Conservation (phyloP, 208 protist genomes). For the Histomonas meleagridis region DNA sequence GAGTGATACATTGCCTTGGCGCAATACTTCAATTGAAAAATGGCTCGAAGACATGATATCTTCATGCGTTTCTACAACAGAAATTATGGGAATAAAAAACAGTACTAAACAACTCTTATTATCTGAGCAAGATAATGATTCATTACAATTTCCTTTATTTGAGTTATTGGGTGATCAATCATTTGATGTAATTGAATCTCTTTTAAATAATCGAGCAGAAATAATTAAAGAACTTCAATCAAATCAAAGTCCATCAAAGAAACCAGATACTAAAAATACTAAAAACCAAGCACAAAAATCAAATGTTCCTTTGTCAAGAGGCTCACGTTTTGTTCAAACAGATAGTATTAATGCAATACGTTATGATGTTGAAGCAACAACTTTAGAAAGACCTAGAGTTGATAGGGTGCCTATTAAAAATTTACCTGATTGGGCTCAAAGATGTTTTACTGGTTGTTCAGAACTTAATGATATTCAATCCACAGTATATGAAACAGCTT, state of each 20-base stretch:
- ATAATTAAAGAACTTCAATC: neutral
- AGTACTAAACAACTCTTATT: neutral
- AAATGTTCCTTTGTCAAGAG: neutral
- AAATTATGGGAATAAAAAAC: neutral
- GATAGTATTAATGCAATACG: neutral
- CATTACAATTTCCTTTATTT: neutral
- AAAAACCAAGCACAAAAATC: neutral
- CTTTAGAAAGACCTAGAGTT: neutral
- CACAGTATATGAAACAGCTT: constrained; percentile 58
- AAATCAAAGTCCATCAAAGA: neutral
- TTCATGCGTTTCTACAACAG: neutral
- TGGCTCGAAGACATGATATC: neutral
- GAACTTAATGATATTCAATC: constrained; percentile 72
- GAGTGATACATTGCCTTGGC: neutral
- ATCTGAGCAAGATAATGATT: neutral
- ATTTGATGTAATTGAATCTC: neutral
- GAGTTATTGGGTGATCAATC: neutral
- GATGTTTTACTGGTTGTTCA: neutral
- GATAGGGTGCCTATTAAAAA: constrained; percentile 56
- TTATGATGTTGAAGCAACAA: constrained; percentile 1
- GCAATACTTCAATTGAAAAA: neutral
- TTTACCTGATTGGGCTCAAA: constrained; percentile 65
- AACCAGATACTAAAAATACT: neutral
- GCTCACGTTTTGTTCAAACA: neutral
- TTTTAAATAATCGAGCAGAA: neutral